phyloP scores from a whole-genome alignment of 83 land plant species.

The Diphasiastrum complanatum region DNA sequence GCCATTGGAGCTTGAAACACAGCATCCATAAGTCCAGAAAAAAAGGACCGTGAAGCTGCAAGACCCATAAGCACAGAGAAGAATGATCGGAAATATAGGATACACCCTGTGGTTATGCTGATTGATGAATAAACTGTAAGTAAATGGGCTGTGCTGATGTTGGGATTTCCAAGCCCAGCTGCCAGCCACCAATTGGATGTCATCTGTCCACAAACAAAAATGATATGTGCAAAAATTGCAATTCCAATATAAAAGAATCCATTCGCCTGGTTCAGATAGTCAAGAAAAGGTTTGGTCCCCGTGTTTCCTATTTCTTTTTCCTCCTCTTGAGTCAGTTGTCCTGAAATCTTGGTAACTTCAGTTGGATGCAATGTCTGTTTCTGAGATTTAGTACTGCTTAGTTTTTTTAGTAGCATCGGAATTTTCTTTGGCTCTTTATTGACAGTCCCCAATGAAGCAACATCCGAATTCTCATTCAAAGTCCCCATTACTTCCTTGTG shows the following conservation, averaged over 20 bases:
- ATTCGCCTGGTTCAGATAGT: slow-evolving; percentile 50
- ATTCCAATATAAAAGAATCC: slow-evolving; percentile 49
- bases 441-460: too few species aligned
- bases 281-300: slow-evolving; percentile 13
- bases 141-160: slow-evolving; percentile 24
- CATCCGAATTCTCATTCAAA: too few species aligned
- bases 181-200: slow-evolving; percentile 89
- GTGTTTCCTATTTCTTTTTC: too few species aligned
- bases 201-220: slow-evolving; percentile 63
- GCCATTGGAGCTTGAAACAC: slow-evolving; percentile 77
- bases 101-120: slow-evolving; percentile 57
- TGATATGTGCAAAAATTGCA: slow-evolving; percentile 50
- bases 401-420: too few species aligned
- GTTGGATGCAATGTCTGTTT: too few species aligned
- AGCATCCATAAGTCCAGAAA: slow-evolving; percentile 44
- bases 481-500: too few species aligned
- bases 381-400: too few species aligned
- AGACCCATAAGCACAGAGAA: slow-evolving; percentile 49
- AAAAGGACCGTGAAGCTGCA: slow-evolving; percentile 49
- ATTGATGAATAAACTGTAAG: slow-evolving; percentile 54
- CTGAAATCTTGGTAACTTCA: too few species aligned
- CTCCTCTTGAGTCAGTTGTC: too few species aligned
- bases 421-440: too few species aligned
- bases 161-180: slow-evolving; percentile 52
- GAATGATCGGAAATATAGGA: slow-evolving; percentile 47